These are phyloP conservation scores for Amphicarpaea edgeworthii DNA, from an alignment of 306 rosid genomes.

Conservation along the genomic window DNA sequence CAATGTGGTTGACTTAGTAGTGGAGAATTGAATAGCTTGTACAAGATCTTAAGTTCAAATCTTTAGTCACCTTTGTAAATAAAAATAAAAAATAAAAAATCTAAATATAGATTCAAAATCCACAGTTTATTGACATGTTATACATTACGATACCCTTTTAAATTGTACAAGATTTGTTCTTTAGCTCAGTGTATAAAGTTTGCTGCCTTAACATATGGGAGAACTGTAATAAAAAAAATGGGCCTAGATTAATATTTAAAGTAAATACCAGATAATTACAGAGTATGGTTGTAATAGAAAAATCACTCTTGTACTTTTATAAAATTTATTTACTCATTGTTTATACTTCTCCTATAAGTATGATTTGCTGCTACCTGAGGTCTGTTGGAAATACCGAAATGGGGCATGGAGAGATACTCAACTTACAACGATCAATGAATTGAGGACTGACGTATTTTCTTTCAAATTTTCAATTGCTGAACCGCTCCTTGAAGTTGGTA, in stretches of 20 bases:
- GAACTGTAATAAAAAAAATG: neutral
- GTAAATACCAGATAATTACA: constrained; percentile 8
- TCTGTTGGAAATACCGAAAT: constrained; percentile 16
- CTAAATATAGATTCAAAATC: neutral
- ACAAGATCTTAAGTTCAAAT: too few species aligned
- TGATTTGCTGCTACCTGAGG: constrained; percentile 13
- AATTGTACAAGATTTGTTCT: neutral
- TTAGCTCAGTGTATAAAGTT: neutral
- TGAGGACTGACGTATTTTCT: constrained; percentile 44
- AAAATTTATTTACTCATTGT: constrained; percentile 13
- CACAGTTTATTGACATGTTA: constrained; percentile 6
- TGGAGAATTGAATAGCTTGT: too few species aligned
- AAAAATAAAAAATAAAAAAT: too few species aligned
- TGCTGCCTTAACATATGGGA: neutral
- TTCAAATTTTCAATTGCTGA: constrained; percentile 38
- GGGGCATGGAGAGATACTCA: neutral
- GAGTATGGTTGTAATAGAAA: neutral
- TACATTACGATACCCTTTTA: neutral
- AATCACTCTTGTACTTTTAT: neutral
- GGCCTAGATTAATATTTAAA: neutral
- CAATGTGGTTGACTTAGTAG: too few species aligned
- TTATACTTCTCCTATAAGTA: constrained; percentile 10
- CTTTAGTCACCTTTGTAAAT: too few species aligned
- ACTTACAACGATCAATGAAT: constrained; percentile 23
- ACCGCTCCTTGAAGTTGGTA: constrained; percentile 17